Base-by-base conservation (phyloP, 2,329 filamentous ascomycete species). In the Talaromyces pinophilus region DNA sequence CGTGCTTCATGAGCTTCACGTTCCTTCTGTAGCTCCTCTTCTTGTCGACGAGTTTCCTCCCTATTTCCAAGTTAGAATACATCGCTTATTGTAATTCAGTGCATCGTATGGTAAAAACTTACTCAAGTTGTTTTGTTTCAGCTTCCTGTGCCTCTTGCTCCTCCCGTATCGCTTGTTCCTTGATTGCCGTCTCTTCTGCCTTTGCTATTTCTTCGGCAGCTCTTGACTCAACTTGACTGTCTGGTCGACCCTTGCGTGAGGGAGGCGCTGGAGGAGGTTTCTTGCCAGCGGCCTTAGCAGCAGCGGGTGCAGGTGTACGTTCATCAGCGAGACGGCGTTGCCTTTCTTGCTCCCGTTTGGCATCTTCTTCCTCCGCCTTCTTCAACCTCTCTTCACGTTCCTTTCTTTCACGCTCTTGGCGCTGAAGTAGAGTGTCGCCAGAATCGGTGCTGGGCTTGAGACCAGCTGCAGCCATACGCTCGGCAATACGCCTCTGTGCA, bases 401-500 rank as follows among this genome's bases (percentile, higher is more conserved):
- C 67, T 87, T 88, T 75, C 88, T 89, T 79, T 99, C 95, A 33
- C 95, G 91, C 75, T 98, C 95, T 67, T 91, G 87, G 68, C 93
- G 87, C 79, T 99, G 93, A 65, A 90, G 87, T 40, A 93, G 82
- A 35, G 88, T 91, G 80, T 99, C 95, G 2, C 90, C 89, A 46
- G 89, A 81, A 75, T 96, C 96, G 19, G 84, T 84, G 5, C 92
- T 90, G 35, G 92, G 88, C 77, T 92, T 96, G 75, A 99, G 90
- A 42, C 95, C 95, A 68, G 98, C 86, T 57, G 94, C 94, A 67
- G 95, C 95, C 73, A 99, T 87, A 67, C 95, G 90, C 78, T 98
- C 95, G 42, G 95, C 94, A 90, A 99, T 98, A 67, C 94, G 92
- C 76, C 94, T 92, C 77, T 98, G 93, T 8, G 95, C 96, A 77